Conservation (phyloP, 2,329 filamentous ascomycete species). For the Stenocarpella maydis region DNA sequence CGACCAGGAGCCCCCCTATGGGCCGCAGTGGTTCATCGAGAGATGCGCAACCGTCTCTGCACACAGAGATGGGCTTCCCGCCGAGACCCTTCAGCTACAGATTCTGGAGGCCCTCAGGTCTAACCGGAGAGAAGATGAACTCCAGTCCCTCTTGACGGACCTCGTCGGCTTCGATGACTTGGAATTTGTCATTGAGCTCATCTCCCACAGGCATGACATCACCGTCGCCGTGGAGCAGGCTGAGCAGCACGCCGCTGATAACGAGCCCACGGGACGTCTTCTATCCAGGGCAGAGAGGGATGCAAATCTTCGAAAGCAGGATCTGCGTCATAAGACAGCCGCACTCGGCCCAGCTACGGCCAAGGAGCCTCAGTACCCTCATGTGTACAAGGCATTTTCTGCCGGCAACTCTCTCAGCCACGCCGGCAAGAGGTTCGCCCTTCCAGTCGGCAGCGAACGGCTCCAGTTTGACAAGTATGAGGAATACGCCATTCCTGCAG, state of each 20-base stretch:
- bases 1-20: conserved; percentile 51
- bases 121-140: conserved; percentile 75
- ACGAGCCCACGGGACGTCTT: conserved; percentile 56
- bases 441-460: conserved; percentile 79
- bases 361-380: conserved; percentile 83
- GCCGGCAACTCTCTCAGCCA: conserved; percentile 87
- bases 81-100: conserved; percentile 78
- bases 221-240: conserved; percentile 50
- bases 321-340: conserved; percentile 84
- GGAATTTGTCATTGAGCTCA: conserved; percentile 91
- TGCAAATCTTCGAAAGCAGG: conserved; percentile 76
- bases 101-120: conserved; percentile 78
- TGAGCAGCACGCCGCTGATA: conserved; percentile 42
- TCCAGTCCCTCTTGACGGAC: conserved; percentile 91
- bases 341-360: conserved; percentile 74
- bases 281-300: conserved; percentile 81
- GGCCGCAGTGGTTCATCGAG: conserved; percentile 73
- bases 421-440: conserved; percentile 80
- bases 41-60: conserved; percentile 74
- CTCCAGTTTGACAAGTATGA: conserved; percentile 82
- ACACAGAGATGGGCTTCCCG: conserved; percentile 71
- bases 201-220: conserved; percentile 77
- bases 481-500: conserved; percentile 86
- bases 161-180: conserved; percentile 92
- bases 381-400: conserved; percentile 86